phyloP scores from a whole-genome alignment of 2,329 filamentous ascomycete genomes.

The Trichoderma cornu-damae region DNA sequence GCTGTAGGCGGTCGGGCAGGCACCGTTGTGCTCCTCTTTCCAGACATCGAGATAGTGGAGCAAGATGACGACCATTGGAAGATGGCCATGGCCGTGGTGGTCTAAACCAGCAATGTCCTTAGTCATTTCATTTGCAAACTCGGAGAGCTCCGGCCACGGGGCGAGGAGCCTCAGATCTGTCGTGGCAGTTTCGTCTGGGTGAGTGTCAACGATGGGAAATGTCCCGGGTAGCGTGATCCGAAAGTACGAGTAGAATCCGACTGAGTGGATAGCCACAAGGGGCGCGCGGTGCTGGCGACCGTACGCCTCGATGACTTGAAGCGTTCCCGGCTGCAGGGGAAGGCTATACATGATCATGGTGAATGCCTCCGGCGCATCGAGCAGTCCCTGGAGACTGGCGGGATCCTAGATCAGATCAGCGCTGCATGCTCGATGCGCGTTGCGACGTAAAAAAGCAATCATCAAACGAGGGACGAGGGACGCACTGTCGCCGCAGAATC shows the following conservation, averaged over 20 bases:
- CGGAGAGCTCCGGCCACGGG: conserved; percentile 77
- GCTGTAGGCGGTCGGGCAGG: conserved; percentile 66
- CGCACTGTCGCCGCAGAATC: conserved; percentile 43
- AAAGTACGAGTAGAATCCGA: conserved; percentile 88
- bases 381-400: conserved; percentile 36
- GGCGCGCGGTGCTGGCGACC: conserved; percentile 58
- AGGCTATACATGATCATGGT: conserved; percentile 53
- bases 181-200: conserved; percentile 80
- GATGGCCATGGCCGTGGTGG: conserved; percentile 80
- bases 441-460: neutral
- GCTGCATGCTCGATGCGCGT: conserved; percentile 15
- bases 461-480: neutral
- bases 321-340: conserved; percentile 42
- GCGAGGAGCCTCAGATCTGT: conserved; percentile 77
- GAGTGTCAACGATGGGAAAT: conserved; percentile 92
- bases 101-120: conserved; percentile 63
- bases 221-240: conserved; percentile 70
- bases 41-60: conserved; percentile 78
- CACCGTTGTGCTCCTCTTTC: conserved; percentile 65
- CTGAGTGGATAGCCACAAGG: conserved; percentile 76
- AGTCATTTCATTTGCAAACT: conserved; percentile 63
- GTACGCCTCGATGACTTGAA: conserved; percentile 45
- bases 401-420: conserved; percentile 22
- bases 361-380: conserved; percentile 40
- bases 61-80: conserved; percentile 80